These are phyloP conservation scores for Xylariaceae sp. DNA, from an alignment of 2,329 filamentous ascomycete species.

Conservation along the genomic window DNA sequence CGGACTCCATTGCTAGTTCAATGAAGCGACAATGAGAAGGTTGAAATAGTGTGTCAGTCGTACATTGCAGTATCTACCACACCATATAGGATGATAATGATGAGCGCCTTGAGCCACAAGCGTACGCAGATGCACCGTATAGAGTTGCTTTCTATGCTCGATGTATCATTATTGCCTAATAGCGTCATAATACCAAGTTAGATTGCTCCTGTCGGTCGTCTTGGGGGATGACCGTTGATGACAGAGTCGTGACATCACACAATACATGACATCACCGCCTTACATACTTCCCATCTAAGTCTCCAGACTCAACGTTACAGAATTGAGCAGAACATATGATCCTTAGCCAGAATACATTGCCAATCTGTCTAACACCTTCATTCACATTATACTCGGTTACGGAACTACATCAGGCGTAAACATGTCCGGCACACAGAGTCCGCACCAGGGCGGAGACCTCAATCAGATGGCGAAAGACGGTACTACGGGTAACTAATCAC, in stretches of 20 bases:
- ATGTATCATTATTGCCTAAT: neutral
- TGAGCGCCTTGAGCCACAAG: too few relatives aligned
- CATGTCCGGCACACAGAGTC: slow-evolving; percentile 17
- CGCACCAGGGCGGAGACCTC: slow-evolving; percentile 22
- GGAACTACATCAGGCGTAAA: neutral
- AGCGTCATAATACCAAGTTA: neutral
- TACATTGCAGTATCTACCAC: too few relatives aligned
- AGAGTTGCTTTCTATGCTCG: neutral
- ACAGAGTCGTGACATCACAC: slow-evolving; percentile 17
- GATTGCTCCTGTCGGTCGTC: neutral
- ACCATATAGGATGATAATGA: too few relatives aligned
- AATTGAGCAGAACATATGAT: neutral
- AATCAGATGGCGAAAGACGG: slow-evolving; percentile 25
- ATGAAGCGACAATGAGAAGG: too few relatives aligned
- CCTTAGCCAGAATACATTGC: neutral
- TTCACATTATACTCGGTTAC: too few relatives aligned
- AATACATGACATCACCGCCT: slow-evolving; percentile 3
- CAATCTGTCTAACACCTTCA: neutral
- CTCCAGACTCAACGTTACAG: neutral
- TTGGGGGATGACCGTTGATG: neutral
- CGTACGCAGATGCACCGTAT: too few relatives aligned
- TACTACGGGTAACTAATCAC: slow-evolving; percentile 18
- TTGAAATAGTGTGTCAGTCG: too few relatives aligned
- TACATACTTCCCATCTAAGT: neutral
- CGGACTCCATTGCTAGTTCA: too few relatives aligned